Percentiles rank a stretch among this genome's conserved stretches.
phyloP scores from a whole-genome alignment of 257 asterid genomes.

The Prunella vulgaris region DNA sequence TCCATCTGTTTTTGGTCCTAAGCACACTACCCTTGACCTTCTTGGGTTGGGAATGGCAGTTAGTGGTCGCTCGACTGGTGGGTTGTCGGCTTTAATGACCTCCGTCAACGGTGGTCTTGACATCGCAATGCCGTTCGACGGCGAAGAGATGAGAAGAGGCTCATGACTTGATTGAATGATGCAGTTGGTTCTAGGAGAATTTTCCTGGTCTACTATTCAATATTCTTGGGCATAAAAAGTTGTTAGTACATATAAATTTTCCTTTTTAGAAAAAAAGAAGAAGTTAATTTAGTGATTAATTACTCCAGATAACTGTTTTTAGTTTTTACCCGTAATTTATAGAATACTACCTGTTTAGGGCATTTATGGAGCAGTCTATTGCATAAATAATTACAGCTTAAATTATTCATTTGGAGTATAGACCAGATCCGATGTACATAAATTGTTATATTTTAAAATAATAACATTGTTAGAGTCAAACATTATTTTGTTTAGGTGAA shows the following conservation, averaged over 20 bases:
- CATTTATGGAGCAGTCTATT: slow-evolving; percentile 5
- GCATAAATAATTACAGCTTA: background rate
- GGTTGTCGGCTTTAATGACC: slow-evolving; percentile 67
- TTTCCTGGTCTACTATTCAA: background rate
- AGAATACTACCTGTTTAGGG: background rate
- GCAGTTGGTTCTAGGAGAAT: background rate
- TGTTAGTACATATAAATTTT: background rate
- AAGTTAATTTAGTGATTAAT: background rate
- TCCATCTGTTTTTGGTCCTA: slow-evolving; percentile 72
- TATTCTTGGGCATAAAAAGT: background rate
- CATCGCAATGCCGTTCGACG: slow-evolving; percentile 35
- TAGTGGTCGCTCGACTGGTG: slow-evolving; percentile 46
- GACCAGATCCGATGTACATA: slow-evolving; percentile 1
- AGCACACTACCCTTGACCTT: slow-evolving; percentile 78
- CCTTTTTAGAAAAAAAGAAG: background rate
- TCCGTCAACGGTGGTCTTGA: slow-evolving; percentile 44
- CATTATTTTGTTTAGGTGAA: background rate
- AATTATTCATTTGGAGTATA: background rate
- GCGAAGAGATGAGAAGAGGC: slow-evolving; percentile 47
- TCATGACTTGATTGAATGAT: slow-evolving; percentile 20
- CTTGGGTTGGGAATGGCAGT: slow-evolving; percentile 89
- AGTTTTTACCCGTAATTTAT: background rate
- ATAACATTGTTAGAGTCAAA: slow-evolving; percentile 5
- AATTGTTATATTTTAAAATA: slow-evolving; percentile 5
- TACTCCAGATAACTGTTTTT: background rate